Evolutionary conservation across 2,329 filamentous ascomycete genomes (phyloP).

Genomic region (Rhynchosporium agropyri): DNA sequence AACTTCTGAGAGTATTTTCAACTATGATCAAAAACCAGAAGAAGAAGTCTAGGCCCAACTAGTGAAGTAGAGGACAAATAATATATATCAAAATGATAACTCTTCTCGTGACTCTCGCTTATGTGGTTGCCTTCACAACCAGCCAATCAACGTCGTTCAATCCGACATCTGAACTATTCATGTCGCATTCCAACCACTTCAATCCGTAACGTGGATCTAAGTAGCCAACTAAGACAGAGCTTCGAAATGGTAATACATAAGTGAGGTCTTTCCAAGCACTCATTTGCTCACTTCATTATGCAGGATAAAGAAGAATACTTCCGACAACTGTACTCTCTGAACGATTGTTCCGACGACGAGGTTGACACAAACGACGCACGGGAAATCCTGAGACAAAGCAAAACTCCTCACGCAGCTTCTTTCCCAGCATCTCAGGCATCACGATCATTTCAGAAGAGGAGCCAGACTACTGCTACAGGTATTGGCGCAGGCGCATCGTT

Average conservation of each 20-base stretch:
- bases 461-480: not conserved
- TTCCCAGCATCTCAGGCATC: slow-evolving; percentile 44
- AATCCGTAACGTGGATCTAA: not conserved
- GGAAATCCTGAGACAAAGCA: slow-evolving; percentile 23
- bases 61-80: too few relatives aligned
- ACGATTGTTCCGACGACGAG: slow-evolving; percentile 38
- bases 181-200: not conserved
- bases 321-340: slow-evolving; percentile 35
- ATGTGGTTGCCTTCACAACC: slow-evolving; percentile 13
- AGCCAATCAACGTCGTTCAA: slow-evolving; percentile 9
- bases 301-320: slow-evolving; percentile 35
- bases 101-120: slow-evolving; percentile 12
- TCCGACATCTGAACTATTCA: not conserved
- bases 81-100: not conserved
- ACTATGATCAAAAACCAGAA: too few relatives aligned
- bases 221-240: not conserved
- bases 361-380: slow-evolving; percentile 30
- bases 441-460: slow-evolving; percentile 33
- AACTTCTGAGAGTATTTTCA: too few relatives aligned
- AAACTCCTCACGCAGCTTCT: slow-evolving; percentile 35
- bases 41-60: too few relatives aligned
- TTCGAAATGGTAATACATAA: slow-evolving; percentile 7
- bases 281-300: slow-evolving; percentile 1
- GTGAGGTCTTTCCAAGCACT: not conserved
- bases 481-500: not conserved